Percentiles rank a stretch among this genome's conserved stretches.
phyloP scores from a whole-genome alignment of 345 rosid species.

The Euphorbia lathyris region DNA sequence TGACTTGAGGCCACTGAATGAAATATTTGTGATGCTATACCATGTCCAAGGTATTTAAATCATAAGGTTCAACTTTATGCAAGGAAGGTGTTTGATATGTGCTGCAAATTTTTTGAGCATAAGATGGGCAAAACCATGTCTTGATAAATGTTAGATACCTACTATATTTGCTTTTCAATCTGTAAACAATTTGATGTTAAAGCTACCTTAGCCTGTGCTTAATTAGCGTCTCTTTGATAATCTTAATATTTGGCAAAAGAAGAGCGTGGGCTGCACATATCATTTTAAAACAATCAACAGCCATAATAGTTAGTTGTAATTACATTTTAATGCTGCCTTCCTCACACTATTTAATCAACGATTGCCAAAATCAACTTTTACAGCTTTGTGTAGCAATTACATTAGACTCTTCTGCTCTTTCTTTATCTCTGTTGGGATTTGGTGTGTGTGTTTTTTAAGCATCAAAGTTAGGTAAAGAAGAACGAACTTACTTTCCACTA shows the following conservation, averaged over 20 bases:
- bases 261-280: too few relatives aligned
- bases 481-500: not conserved
- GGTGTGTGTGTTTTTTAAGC: not conserved
- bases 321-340: not conserved
- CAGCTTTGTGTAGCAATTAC: not conserved
- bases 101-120: not conserved
- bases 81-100: not conserved
- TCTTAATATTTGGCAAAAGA: not conserved
- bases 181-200: not conserved
- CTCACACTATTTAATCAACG: not conserved
- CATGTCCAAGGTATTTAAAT: not conserved
- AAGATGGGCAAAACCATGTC: not conserved
- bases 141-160: not conserved
- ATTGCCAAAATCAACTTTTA: not conserved
- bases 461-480: not conserved
- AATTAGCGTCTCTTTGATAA: not conserved
- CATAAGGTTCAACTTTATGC: not conserved
- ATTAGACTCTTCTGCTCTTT: not conserved
- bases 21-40: not conserved
- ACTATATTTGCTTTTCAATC: not conserved
- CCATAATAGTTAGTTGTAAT: not conserved
- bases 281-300: not conserved
- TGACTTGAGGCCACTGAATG: not conserved
- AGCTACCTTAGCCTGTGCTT: not conserved
- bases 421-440: not conserved